Evolutionary conservation across 345 rosid genomes (phyloP), one percentile per base, ranked within the genome.

Genomic region (Eutrema japonicum): DNA sequence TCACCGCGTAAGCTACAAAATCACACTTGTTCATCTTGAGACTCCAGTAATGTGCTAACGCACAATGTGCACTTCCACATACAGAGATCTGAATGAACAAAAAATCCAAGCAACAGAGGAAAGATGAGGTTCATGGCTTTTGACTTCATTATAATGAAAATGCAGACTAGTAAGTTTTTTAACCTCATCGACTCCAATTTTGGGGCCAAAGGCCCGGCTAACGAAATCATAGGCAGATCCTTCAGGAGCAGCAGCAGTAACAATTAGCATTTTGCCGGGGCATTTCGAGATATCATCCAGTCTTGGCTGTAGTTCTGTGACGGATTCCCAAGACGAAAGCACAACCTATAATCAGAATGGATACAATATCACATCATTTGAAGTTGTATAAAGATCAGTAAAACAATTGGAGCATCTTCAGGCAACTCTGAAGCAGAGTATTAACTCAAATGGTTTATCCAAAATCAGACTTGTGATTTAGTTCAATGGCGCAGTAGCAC

Each of bases 11-110:
- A 4, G 93, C 93, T 38, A 64, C 22, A 10, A 85, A 68, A 46
- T 87, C 83, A 13, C 59, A 71, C 66, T 84, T 88, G 58, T 85
- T 84, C 35, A 86, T 78, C 78, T 83, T 89, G 43, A 81, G 74
- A 52, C 83, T 76, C 92, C 92, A 90, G 47, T 87, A 86, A n/a
- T 72, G 29, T 74, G 85, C 86, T 74, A 83, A 64, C 14, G 85
- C 80, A 75, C 93, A 88, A 53, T 84, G 80, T 16, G 88, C 88
- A 70, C 86, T 82, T 29, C 90, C 87, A 37, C 82, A 70, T 13
- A 85, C 86, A 49, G 85, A 50, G 78, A 85, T 92, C 89, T 88
- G 81, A 61, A 63, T n/a, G 41, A 66, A 36, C 29, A 53, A 27
- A 53, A 32, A 4, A 5, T 3, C 1, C 60, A 55, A n/a, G 40